A percentile compares a stretch with the other conserved stretches of the same genome.
These are phyloP conservation scores for Papilionanthe hybrid DNA, from an alignment of 116 monocot species.

Conservation along the genomic window DNA sequence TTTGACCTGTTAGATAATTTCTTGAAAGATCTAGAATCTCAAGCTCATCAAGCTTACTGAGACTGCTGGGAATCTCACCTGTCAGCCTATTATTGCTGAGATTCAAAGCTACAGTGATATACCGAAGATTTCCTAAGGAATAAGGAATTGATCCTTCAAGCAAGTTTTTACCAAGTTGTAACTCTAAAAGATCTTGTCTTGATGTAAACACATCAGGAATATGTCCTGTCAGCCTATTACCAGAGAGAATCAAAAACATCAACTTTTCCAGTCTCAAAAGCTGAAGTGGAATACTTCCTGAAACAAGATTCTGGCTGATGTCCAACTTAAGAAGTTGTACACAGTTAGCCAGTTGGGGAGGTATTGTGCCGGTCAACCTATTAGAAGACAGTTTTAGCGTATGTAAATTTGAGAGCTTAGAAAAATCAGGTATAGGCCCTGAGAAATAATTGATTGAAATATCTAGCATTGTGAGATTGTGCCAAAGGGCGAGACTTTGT, in stretches of 20 bases:
- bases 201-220: conserved; percentile 63
- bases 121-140: conserved; percentile 55
- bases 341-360: conserved; percentile 46
- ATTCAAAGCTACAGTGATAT: conserved; percentile 45
- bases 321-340: conserved; percentile 38
- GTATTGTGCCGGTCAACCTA: conserved; percentile 47
- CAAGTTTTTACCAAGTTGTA: conserved; percentile 58
- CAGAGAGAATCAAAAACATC: conserved; percentile 43
- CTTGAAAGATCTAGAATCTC: conserved; percentile 64
- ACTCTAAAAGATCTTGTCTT: conserved; percentile 44
- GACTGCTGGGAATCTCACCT: conserved; percentile 42
- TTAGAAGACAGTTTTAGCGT: conserved; percentile 46
- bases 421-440: conserved; percentile 45
- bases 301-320: conserved; percentile 55
- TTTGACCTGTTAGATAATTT: conserved; percentile 53
- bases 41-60: conserved; percentile 54
- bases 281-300: conserved; percentile 42
- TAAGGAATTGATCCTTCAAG: conserved; percentile 60
- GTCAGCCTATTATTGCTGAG: conserved; percentile 46
- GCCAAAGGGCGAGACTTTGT: conserved; percentile 22
- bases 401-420: conserved; percentile 38
- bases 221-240: conserved; percentile 38
- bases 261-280: conserved; percentile 29
- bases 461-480: conserved; percentile 70
- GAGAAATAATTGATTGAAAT: conserved; percentile 47